phyloP scores from a whole-genome alignment of 208 protist species.

The Acanthamoeba castellanii region DNA sequence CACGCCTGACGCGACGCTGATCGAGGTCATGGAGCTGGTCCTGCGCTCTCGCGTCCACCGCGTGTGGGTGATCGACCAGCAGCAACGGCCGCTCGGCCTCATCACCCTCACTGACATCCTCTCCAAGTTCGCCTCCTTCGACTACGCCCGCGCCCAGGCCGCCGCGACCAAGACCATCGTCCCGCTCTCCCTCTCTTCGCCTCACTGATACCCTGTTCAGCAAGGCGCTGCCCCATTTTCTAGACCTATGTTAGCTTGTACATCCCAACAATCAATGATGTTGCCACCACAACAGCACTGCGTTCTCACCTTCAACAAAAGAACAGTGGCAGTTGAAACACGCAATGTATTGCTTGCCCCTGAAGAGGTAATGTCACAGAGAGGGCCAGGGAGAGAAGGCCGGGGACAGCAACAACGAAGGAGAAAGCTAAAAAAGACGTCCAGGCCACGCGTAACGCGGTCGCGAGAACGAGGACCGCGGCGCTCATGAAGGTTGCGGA shows the following conservation, averaged over 20 bases:
- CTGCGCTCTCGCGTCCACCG: conserved; percentile 19
- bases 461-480: neutral
- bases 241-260: too few species aligned
- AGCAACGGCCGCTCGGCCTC: conserved; percentile 14
- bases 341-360: conserved; percentile 1
- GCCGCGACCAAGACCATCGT: conserved; percentile 15
- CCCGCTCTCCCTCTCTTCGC: conserved; percentile 30
- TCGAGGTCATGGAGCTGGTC: conserved; percentile 50
- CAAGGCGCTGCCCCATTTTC: too few species aligned
- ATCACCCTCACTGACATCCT: conserved; percentile 61
- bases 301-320: too few species aligned
- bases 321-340: neutral
- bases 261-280: too few species aligned
- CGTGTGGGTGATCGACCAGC: conserved; percentile 52
- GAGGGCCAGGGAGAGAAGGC: neutral
- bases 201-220: neutral
- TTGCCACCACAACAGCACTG: too few species aligned
- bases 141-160: conserved; percentile 28
- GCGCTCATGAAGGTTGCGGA: neutral
- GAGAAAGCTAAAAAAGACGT: neutral
- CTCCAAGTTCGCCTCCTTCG: conserved; percentile 46
- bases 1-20: neutral
- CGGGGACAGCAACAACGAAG: neutral
- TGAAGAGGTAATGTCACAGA: neutral
- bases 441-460: too few species aligned